Percentiles rank a stretch among this genome's conserved stretches.
Conservation (phyloP, 2,329 filamentous ascomycete genomes). For the Pleurostoma richardsiae region DNA sequence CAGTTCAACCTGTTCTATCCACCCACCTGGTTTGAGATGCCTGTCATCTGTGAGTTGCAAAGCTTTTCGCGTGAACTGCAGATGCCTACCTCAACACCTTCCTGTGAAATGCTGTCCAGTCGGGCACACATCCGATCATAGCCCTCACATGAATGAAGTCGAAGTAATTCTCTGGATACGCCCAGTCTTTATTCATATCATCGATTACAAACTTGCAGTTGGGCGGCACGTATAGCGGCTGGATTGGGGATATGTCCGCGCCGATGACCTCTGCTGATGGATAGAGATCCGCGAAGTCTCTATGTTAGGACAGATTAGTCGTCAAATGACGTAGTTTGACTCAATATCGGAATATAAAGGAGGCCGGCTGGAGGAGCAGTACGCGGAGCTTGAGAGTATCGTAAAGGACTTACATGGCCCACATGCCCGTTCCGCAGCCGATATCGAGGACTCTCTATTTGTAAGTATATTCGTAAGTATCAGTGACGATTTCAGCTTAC, state of each 20-base stretch:
- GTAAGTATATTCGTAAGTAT: too few species aligned
- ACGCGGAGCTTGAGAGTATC: too few species aligned
- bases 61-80: too few species aligned
- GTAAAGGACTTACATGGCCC: too few species aligned
- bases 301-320: neutral
- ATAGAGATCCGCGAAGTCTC: constrained; percentile 15
- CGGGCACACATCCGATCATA: constrained; percentile 5
- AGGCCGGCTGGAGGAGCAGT: too few species aligned
- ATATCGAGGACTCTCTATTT: too few species aligned
- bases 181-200: constrained; percentile 16
- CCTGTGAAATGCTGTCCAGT: too few species aligned
- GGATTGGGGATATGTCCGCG: constrained; percentile 15
- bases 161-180: constrained; percentile 8
- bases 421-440: too few species aligned
- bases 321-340: too few species aligned
- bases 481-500: too few species aligned
- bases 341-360: too few species aligned
- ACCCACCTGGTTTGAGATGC: constrained; percentile 15
- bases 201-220: constrained; percentile 17
- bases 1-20: constrained; percentile 15
- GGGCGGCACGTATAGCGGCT: constrained; percentile 16
- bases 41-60: neutral
- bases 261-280: constrained; percentile 15
- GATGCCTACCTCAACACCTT: too few species aligned
- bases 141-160: constrained; percentile 15